A percentile compares a stretch with the other conserved stretches of the same genome.
Evolutionary conservation across 495 filamentous ascomycete genomes (phyloP).

Genomic region (Friedmanniomyces endolithicus): DNA sequence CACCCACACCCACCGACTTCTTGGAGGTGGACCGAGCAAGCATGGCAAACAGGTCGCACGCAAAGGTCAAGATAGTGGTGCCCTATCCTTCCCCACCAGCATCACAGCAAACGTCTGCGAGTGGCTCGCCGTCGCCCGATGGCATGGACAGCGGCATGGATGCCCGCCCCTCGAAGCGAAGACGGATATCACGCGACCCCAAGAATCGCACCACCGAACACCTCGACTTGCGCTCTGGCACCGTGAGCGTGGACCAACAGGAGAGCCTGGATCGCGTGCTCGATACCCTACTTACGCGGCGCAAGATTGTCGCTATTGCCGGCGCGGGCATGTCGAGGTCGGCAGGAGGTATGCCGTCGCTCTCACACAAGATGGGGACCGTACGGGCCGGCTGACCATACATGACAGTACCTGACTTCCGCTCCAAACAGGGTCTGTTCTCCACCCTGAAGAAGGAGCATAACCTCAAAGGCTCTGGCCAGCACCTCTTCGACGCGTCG

Average conservation of each 20-base stretch:
- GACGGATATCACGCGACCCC: conserved; percentile 48
- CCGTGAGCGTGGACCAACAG: conserved; percentile 34
- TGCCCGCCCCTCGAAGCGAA: conserved; percentile 61
- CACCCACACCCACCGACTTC: conserved; percentile 46
- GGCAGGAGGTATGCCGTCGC: conserved; percentile 66
- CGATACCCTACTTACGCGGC: conserved; percentile 69
- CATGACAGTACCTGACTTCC: conserved; percentile 80
- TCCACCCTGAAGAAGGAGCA: conserved; percentile 68
- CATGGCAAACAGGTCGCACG: not conserved
- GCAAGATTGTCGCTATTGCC: conserved; percentile 92
- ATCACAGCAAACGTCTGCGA: conserved; percentile 40
- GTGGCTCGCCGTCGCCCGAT: conserved; percentile 27
- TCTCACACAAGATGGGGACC: not conserved
- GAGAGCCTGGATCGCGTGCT: conserved; percentile 54
- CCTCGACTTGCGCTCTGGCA: conserved; percentile 51
- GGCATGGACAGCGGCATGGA: conserved; percentile 17
- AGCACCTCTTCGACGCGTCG: conserved; percentile 92
- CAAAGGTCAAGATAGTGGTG: not conserved
- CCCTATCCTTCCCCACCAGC: conserved; percentile 44
- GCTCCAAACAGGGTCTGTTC: conserved; percentile 80
- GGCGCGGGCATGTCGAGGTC: conserved; percentile 94
- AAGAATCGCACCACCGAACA: conserved; percentile 65
- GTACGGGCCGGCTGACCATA: not conserved
- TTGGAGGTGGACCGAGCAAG: conserved; percentile 9
- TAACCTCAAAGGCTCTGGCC: conserved; percentile 83